Base-by-base conservation (phyloP, 2,329 filamentous ascomycete genomes). In the Chaetomium globosum region DNA sequence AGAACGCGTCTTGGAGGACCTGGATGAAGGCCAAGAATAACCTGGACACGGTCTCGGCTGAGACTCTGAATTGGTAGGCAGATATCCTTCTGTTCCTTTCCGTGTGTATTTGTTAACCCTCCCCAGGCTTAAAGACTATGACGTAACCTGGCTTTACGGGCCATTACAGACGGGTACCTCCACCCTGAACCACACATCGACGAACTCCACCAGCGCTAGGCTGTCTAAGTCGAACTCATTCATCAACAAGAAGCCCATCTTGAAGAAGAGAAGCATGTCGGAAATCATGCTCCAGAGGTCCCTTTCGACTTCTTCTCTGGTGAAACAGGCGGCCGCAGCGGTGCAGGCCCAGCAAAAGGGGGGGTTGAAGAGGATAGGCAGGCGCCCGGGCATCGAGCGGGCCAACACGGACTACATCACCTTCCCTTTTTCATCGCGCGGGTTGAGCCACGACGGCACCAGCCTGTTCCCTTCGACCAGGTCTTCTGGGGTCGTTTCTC, bases 111-210 rank as follows among this genome's bases (percentile, higher is more conserved):
- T 64, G 53, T 65, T 72, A 51, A 71, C 63, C 9, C n/a, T 56
- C 64, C 57, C 21, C 73, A 97, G 93, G 93, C 83, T 97, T 66
- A 99, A 98, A 76, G 95, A 98, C 73, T 95, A 91, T 76, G 94
- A 99, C 77, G 93, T 97, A 36, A 97, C 94, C 54, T 99, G 94
- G 95, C 82, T 99, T 0, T 99, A 98, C 74, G 95, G 95, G 0
- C 95, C 95, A 13, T 79, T 97, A 57, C 94, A 97, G 75, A 89
- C 89, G 0, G 89, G 89, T 26, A 81, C 82, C 4, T 85, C 82
- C 62, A 85, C 82, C 30, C 75, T 85, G 13, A 81, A 86, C 64
- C 67, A 81, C 72, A 73, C 80, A 6, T 77, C 79, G 60, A 78
- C 77, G 2, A 78, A 80, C 68, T 69, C 75, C 13, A 73, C 69